Evolutionary conservation across 495 filamentous ascomycete genomes (phyloP).

Genomic region (Penicillium parvum): DNA sequence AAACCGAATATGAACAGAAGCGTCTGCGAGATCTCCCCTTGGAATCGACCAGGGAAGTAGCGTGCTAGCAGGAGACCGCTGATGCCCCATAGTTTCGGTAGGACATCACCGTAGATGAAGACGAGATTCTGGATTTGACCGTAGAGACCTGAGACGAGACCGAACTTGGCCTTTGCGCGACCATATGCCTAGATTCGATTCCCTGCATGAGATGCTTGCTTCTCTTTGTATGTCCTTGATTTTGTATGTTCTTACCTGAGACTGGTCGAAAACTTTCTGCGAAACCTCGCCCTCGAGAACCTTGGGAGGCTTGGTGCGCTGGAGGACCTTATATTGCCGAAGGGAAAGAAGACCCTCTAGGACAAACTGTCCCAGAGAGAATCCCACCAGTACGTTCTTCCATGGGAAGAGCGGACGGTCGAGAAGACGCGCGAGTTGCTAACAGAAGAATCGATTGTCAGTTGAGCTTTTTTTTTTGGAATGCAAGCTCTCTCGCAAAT

Average conservation of each 20-base stretch:
- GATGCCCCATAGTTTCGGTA: conserved; percentile 83
- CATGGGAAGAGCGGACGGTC: conserved; percentile 93
- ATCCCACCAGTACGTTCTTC: conserved; percentile 93
- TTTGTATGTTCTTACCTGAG: conserved; percentile 54
- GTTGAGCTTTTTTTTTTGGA: neutral
- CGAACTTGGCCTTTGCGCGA: conserved; percentile 88
- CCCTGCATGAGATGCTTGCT: conserved; percentile 5
- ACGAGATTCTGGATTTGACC: conserved; percentile 79
- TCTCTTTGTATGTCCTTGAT: neutral
- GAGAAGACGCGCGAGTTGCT: conserved; percentile 83
- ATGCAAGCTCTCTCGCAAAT: no score
- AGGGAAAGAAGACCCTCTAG: conserved; percentile 81
- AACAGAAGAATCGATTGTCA: conserved; percentile 17
- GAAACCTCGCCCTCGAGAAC: conserved; percentile 81
- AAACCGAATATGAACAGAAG: conserved; percentile 89
- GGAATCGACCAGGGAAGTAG: conserved; percentile 71
- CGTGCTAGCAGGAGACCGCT: conserved; percentile 67
- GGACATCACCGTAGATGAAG: conserved; percentile 84
- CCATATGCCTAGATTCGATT: conserved; percentile 67
- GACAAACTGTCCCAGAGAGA: conserved; percentile 81
- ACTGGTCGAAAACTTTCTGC: conserved; percentile 89
- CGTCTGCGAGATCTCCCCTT: conserved; percentile 90
- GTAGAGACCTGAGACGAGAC: conserved; percentile 73
- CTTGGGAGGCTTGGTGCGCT: conserved; percentile 73
- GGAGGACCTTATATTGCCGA: conserved; percentile 82